Evolutionary conservation across 768 basidiomycete genomes (phyloP).

Genomic region (Lactarius tabidus): DNA sequence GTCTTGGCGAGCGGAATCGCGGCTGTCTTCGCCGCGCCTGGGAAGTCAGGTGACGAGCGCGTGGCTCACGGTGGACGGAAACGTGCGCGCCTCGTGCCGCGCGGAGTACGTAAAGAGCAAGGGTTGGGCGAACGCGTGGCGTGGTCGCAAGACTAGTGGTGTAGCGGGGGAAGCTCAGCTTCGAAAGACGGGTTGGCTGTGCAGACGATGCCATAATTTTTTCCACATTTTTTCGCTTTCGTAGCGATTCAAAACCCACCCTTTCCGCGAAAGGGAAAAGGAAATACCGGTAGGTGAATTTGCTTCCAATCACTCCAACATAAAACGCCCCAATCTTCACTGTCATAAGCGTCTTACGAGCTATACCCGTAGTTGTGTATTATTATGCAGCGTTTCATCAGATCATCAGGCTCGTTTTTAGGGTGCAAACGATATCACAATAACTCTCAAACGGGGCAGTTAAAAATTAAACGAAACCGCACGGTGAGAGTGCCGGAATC

Average conservation of each 20-base stretch:
- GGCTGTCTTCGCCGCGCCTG: conserved; percentile 5
- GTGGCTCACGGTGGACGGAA: conserved; percentile 22
- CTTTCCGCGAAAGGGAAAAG: neutral
- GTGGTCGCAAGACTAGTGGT: conserved; percentile 21
- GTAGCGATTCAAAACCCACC: neutral
- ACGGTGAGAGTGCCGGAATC: neutral
- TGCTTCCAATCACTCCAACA: neutral
- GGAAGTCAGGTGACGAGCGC: conserved; percentile 1
- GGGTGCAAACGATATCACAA: neutral
- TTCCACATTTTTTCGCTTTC: conserved; percentile 22
- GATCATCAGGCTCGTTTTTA: neutral
- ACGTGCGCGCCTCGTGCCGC: conserved; percentile 7
- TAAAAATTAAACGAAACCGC: neutral
- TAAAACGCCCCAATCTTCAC: neutral
- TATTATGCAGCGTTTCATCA: neutral
- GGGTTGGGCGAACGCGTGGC: conserved; percentile 12
- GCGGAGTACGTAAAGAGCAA: conserved; percentile 22
- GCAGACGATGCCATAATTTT: conserved; percentile 24
- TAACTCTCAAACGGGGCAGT: neutral
- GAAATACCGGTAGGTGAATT: neutral
- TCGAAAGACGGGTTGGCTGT: conserved; percentile 12
- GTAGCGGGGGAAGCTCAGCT: conserved; percentile 22
- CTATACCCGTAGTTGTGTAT: neutral
- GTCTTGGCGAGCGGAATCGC: conserved; percentile 12
- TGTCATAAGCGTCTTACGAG: neutral